Evolutionary conservation across 2,329 filamentous ascomycete genomes (phyloP).

Genomic region (Xylariales sp.): DNA sequence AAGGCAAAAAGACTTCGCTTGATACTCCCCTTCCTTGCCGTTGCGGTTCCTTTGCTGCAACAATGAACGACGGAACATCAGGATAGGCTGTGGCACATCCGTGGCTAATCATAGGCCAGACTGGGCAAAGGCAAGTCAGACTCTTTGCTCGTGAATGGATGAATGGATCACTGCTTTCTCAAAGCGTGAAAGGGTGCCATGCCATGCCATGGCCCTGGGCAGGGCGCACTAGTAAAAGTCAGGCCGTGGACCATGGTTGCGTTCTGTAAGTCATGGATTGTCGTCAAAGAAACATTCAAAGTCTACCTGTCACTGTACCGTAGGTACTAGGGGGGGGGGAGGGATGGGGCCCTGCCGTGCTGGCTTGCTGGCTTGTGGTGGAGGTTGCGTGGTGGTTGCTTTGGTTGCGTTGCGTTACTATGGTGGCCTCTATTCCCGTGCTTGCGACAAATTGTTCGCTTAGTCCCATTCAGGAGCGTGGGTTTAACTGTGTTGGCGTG

Average conservation of each 20-base stretch:
- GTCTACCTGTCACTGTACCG: too few species aligned
- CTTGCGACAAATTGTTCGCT: conserved; percentile 4
- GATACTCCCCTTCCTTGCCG: too few species aligned
- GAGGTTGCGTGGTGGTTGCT: conserved; percentile 1
- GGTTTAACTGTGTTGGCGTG: background rate
- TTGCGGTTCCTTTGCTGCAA: too few species aligned
- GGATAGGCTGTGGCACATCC: too few species aligned
- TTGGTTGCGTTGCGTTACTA: background rate
- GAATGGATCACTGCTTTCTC: background rate
- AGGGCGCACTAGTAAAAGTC: conserved; percentile 2
- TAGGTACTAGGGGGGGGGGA: too few species aligned
- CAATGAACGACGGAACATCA: too few species aligned
- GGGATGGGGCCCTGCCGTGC: background rate
- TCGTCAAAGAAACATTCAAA: background rate
- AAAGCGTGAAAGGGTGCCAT: conserved; percentile 3
- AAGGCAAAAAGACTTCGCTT: too few species aligned
- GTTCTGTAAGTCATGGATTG: background rate
- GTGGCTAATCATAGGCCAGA: background rate
- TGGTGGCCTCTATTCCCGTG: background rate
- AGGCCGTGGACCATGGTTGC: background rate
- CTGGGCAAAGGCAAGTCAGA: background rate
- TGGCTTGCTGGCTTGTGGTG: background rate
- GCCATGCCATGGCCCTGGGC: conserved; percentile 3
- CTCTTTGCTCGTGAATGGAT: conserved; percentile 1
- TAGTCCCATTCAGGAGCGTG: conserved; percentile 3